Base-by-base conservation (phyloP, 768 basidiomycete genomes). In the Crassisporium funariophilum region DNA sequence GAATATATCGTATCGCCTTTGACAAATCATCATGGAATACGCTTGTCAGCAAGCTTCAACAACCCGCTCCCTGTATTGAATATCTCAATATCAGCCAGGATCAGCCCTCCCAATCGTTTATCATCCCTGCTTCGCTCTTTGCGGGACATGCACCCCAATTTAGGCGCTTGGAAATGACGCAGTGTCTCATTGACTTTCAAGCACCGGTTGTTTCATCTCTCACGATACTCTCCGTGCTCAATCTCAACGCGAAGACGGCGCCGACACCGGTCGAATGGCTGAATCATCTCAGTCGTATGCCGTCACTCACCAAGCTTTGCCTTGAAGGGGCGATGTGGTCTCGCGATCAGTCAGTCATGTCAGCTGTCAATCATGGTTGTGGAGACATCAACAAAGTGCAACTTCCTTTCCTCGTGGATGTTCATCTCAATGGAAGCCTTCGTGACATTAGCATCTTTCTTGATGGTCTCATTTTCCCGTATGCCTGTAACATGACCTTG, bases 221-320 rank as follows among this genome's bases (percentile, higher is more conserved):
- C 8, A 55, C 56, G 22, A 46, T 46, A 20, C 47, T 60, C 3
- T 41, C 23, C 11, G 50, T 60, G 29, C 36, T 53, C n/a, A 39
- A 54, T 23, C 43, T 49, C n/a, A 40, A 29, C 22, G 31, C 34
- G 29, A 17, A 42, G n/a, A 40, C 36, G 16, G 49, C 58, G 17
- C 55, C 52, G 17, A 55, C 55, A 11, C 44, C 51, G 22, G 16
- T 33, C 13, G 48, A 55, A 38, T 60, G 58, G 58, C 24, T 54
- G 19, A 24, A 37, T 11, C 42, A 42, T 23, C 47, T 60, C 12
- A 29, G 36, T n/a, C 24, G 46, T 16, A 51, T 56, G 52, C 55
- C 58, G 0, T 37, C 17, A 7, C 47, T 60, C 13, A 25, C 25
- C 10, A 41, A 44, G n/a, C 43, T 60, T 5, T 21, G 42, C 7